These are phyloP conservation scores for Beta macrorhiza DNA, from an alignment of 179 eudicot genomes.

Conservation along the genomic window DNA sequence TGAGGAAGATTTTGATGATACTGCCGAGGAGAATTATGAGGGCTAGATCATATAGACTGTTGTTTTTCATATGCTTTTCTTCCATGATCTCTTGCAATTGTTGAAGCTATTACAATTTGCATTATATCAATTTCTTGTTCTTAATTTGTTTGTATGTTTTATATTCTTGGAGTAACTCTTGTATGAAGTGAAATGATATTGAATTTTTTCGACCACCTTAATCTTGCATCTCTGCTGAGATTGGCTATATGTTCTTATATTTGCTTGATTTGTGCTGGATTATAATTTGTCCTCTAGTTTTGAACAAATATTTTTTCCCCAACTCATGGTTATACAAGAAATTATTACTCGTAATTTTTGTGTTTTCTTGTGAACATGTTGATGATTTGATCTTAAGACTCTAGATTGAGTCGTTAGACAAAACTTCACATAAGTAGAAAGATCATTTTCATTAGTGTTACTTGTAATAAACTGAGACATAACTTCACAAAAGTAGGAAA, in stretches of 20 bases:
- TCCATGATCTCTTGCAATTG: slow-evolving; percentile 1
- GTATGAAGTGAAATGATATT: slow-evolving; percentile 8
- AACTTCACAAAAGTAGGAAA: too few species aligned
- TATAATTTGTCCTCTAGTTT: too few species aligned
- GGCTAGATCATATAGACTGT: neutral
- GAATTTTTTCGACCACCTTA: neutral
- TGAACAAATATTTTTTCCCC: too few species aligned
- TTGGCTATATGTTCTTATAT: neutral
- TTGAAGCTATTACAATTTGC: neutral
- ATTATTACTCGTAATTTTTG: too few species aligned
- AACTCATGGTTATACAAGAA: too few species aligned
- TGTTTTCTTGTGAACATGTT: too few species aligned
- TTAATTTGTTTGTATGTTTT: neutral
- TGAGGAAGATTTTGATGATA: slow-evolving; percentile 51
- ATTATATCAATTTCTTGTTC: slow-evolving; percentile 9
- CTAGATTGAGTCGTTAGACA: too few species aligned
- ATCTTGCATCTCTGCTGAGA: neutral
- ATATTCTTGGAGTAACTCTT: slow-evolving; percentile 6
- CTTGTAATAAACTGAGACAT: too few species aligned
- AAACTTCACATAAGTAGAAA: too few species aligned
- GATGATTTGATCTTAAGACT: too few species aligned
- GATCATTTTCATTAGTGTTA: too few species aligned
- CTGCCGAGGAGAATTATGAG: slow-evolving; percentile 39
- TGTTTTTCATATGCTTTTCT: neutral
- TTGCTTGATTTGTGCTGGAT: neutral